Percentiles rank a stretch among this genome's conserved stretches.
phyloP scores from a whole-genome alignment of 2,329 filamentous ascomycete species.

The Kalmusia sp. region DNA sequence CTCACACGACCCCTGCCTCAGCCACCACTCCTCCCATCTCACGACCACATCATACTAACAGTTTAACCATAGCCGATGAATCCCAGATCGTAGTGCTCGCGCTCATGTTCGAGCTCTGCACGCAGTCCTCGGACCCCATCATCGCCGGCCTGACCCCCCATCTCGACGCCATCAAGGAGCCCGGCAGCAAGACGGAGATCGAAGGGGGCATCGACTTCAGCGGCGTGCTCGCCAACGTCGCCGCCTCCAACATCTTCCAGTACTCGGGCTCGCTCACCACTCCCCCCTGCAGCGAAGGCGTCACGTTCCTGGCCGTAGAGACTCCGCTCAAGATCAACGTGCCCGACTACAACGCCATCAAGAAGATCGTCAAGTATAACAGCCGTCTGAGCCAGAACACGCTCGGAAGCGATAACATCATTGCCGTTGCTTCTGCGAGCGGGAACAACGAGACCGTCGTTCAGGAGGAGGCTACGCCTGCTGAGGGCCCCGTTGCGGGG shows the following conservation, averaged over 20 bases:
- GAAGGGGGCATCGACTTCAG: conserved; percentile 52
- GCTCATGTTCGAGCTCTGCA: conserved; percentile 52
- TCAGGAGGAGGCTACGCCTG: background rate
- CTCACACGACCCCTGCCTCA: conserved; percentile 3
- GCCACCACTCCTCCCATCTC: background rate
- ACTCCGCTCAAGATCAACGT: conserved; percentile 57
- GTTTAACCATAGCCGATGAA: conserved; percentile 31
- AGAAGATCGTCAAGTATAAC: conserved; percentile 63
- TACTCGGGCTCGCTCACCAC: conserved; percentile 69
- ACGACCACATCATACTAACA: conserved; percentile 10
- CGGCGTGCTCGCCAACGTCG: conserved; percentile 47
- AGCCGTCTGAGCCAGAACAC: conserved; percentile 61
- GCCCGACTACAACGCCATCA: conserved; percentile 59
- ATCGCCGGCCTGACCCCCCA: conserved; percentile 39
- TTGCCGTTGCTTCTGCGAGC: background rate
- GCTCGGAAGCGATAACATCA: conserved; percentile 55
- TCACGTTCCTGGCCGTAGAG: conserved; percentile 61
- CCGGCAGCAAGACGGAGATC: conserved; percentile 48
- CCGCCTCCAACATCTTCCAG: conserved; percentile 51
- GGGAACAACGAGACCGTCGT: background rate
- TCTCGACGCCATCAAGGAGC: conserved; percentile 47
- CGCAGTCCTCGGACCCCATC: conserved; percentile 38
- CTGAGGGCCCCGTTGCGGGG: background rate
- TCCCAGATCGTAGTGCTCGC: conserved; percentile 50
- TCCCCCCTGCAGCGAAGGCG: conserved; percentile 66